Percentiles rank a stretch among this genome's conserved stretches.
Evolutionary conservation across 495 filamentous ascomycete species (phyloP).

Genomic region (Aspergillus biplanus): DNA sequence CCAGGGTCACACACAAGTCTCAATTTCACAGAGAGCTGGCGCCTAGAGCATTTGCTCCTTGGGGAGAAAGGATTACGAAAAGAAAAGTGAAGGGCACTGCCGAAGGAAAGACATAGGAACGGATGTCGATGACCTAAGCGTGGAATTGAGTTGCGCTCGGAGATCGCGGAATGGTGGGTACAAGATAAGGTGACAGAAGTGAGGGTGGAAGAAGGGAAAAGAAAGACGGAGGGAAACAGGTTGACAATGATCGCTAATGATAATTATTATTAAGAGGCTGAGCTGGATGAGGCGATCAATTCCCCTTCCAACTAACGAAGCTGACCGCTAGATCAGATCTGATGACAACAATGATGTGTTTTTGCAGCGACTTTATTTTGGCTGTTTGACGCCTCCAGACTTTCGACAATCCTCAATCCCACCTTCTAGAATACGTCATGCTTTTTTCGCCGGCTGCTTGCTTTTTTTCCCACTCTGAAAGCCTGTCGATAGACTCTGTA

Average conservation of each 20-base stretch:
- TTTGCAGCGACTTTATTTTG: too few relatives aligned
- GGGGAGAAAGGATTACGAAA: neutral
- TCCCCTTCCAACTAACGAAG: too few relatives aligned
- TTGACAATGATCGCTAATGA: neutral
- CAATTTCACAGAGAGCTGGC: neutral
- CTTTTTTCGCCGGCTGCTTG: too few relatives aligned
- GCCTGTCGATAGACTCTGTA: too few relatives aligned
- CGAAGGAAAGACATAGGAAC: neutral
- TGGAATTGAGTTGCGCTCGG: neutral
- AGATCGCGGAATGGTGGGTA: neutral
- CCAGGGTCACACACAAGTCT: conserved; percentile 1
- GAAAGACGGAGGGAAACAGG: neutral
- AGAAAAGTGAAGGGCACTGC: neutral
- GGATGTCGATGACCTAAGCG: neutral
- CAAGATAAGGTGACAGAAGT: neutral
- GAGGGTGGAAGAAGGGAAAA: neutral
- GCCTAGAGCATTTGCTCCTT: neutral
- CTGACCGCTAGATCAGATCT: too few relatives aligned
- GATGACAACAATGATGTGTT: too few relatives aligned
- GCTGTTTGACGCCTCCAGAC: too few relatives aligned
- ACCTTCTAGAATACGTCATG: too few relatives aligned
- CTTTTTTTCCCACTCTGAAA: too few relatives aligned
- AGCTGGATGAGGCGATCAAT: too few relatives aligned
- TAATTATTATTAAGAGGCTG: too few relatives aligned
- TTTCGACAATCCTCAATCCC: too few relatives aligned